phyloP scores from a whole-genome alignment of 2,329 filamentous ascomycete genomes.

The Aureobasidium melanogenum region DNA sequence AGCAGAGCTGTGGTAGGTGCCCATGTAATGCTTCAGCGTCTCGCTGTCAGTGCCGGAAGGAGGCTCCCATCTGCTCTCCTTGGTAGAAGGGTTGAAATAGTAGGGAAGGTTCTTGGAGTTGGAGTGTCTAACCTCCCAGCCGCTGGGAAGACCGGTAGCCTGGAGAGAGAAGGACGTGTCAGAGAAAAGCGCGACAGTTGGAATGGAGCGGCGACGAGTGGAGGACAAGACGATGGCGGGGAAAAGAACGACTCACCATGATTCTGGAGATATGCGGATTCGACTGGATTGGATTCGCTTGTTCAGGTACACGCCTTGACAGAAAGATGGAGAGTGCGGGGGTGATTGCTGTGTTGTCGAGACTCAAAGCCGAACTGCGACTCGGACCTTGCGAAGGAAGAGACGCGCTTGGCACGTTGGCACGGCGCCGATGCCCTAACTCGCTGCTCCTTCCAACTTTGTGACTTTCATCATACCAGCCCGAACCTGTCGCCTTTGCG shows the following conservation, averaged over 20 bases:
- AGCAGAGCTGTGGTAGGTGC: conserved; percentile 64
- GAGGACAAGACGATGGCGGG: neutral
- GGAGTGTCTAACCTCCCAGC: conserved; percentile 95
- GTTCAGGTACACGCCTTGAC: neutral
- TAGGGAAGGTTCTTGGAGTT: conserved; percentile 98
- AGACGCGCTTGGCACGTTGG: neutral
- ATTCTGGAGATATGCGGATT: neutral
- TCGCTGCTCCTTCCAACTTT: neutral
- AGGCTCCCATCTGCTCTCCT: conserved; percentile 92
- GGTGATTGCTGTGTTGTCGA: neutral
- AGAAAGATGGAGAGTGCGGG: neutral
- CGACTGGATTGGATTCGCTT: neutral
- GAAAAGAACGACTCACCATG: conserved; percentile 1
- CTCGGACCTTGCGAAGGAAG: neutral
- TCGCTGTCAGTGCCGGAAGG: conserved; percentile 81
- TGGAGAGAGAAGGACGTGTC: neutral
- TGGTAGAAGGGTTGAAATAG: conserved; percentile 86
- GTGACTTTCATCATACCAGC: neutral
- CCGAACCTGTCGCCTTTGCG: neutral
- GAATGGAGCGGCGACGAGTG: conserved; percentile 22
- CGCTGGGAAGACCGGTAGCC: conserved; percentile 64
- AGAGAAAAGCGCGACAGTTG: neutral
- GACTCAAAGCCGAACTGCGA: neutral
- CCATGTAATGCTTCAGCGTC: conserved; percentile 91
- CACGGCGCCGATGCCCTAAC: neutral